A percentile compares a stretch with the other conserved stretches of the same genome.
Evolutionary conservation across 2,329 filamentous ascomycete genomes (phyloP).

Genomic region (Fusarium subtropicale): DNA sequence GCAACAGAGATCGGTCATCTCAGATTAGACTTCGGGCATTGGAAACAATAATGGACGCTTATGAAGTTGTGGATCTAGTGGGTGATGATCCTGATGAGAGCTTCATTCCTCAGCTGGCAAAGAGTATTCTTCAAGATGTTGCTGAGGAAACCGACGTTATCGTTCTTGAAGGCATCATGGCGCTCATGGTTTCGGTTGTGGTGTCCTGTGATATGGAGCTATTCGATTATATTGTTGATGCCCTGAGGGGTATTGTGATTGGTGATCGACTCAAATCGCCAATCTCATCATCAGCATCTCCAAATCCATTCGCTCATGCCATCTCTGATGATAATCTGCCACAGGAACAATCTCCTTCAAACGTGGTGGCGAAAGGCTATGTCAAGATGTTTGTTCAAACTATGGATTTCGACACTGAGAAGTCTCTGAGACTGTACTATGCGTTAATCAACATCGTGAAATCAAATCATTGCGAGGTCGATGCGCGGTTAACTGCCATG

Average conservation of each 20-base stretch:
- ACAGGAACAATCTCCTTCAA: conserved; percentile 67
- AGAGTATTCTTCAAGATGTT: conserved; percentile 70
- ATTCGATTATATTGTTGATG: conserved; percentile 69
- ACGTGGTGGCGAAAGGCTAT: conserved; percentile 77
- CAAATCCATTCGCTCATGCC: conserved; percentile 39
- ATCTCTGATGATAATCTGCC: conserved; percentile 38
- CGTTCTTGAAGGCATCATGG: conserved; percentile 73
- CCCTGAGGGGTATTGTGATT: conserved; percentile 63
- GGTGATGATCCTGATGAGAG: conserved; percentile 69
- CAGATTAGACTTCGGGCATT: conserved; percentile 72
- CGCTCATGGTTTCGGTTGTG: conserved; percentile 73
- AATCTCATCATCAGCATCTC: conserved; percentile 48
- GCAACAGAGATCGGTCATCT: conserved; percentile 69
- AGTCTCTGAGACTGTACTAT: conserved; percentile 72
- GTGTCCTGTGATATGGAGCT: conserved; percentile 67
- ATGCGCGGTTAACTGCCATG: conserved; percentile 79
- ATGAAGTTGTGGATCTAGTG: conserved; percentile 68
- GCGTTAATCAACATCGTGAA: conserved; percentile 73
- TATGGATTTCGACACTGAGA: conserved; percentile 73
- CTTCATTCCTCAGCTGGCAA: conserved; percentile 68
- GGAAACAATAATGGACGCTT: conserved; percentile 68
- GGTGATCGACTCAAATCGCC: conserved; percentile 62
- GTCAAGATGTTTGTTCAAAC: conserved; percentile 81
- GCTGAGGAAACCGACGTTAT: conserved; percentile 71
- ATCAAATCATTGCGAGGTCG: conserved; percentile 69